A percentile compares a stretch with the other conserved stretches of the same genome.
Conservation (phyloP, 2,329 filamentous ascomycete species). For the Apiospora marii region DNA sequence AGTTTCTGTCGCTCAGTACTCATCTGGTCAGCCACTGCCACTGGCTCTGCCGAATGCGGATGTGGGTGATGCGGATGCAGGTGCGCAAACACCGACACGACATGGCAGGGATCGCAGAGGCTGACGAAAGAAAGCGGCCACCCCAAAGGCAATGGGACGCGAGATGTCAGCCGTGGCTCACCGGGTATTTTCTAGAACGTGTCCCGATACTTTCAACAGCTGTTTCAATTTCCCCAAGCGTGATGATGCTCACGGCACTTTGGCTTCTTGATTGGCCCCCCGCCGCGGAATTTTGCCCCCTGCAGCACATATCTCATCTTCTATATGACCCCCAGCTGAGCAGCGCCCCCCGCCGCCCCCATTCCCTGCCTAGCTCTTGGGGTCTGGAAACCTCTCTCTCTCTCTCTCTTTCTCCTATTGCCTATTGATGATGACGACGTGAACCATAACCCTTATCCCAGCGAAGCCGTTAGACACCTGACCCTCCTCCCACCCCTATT, state of each 20-base stretch:
- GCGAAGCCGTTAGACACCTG: conserved; percentile 13
- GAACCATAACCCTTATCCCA: background rate
- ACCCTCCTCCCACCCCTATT: conserved; percentile 5
- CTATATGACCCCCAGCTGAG: conserved; percentile 22
- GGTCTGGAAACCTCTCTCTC: background rate
- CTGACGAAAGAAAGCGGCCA: background rate
- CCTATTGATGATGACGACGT: background rate
- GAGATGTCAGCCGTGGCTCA: conserved; percentile 15
- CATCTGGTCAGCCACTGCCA: background rate
- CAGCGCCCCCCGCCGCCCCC: conserved; percentile 11
- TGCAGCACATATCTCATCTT: conserved; percentile 10
- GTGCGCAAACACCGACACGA: background rate
- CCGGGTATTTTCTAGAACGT: conserved; percentile 1
- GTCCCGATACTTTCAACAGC: background rate
- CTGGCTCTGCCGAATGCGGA: background rate
- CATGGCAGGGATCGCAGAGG: background rate
- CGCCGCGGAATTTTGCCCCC: conserved; percentile 1
- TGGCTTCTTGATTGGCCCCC: background rate
- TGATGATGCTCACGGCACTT: background rate
- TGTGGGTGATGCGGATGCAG: background rate
- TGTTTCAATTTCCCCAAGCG: background rate
- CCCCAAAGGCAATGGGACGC: background rate
- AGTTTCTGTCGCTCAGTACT: background rate
- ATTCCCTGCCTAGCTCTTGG: background rate
- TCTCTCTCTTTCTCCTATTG: background rate